A percentile compares a stretch with the other conserved stretches of the same genome.
These are phyloP conservation scores for Scolecobasidium constrictum DNA, from an alignment of 2,329 filamentous ascomycete species.

Conservation along the genomic window DNA sequence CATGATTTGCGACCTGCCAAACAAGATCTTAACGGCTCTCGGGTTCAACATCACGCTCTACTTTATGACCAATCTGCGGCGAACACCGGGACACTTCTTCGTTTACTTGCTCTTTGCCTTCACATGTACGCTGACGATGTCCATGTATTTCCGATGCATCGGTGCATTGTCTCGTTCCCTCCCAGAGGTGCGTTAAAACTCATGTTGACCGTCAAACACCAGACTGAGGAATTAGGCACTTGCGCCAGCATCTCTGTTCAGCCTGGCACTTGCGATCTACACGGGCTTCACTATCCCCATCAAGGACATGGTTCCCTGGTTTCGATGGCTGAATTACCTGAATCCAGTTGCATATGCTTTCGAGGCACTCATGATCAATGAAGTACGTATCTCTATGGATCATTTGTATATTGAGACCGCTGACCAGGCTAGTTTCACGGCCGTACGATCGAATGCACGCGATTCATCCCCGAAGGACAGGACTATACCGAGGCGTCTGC, in stretches of 20 bases:
- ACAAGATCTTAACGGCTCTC: slow-evolving; percentile 65
- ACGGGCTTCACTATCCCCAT: slow-evolving; percentile 53
- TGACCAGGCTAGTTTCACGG: too few relatives aligned
- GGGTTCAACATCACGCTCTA: slow-evolving; percentile 73
- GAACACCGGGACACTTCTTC: slow-evolving; percentile 69
- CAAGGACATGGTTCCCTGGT: slow-evolving; percentile 65
- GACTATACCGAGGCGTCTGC: slow-evolving; percentile 25
- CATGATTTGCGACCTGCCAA: slow-evolving; percentile 77
- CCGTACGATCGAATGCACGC: slow-evolving; percentile 44
- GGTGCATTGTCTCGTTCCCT: slow-evolving; percentile 63
- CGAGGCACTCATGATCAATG: slow-evolving; percentile 71
- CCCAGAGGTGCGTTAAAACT: too few relatives aligned
- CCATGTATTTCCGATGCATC: slow-evolving; percentile 75
- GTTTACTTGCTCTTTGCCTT: slow-evolving; percentile 73
- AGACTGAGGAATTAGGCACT: too few relatives aligned
- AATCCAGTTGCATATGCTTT: slow-evolving; percentile 74
- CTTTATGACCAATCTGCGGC: slow-evolving; percentile 74
- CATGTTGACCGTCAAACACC: too few relatives aligned
- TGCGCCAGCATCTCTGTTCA: slow-evolving; percentile 45
- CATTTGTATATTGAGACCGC: too few relatives aligned
- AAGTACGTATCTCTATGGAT: too few relatives aligned
- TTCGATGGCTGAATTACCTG: slow-evolving; percentile 72
- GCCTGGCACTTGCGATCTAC: slow-evolving; percentile 54
- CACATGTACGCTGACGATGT: slow-evolving; percentile 64
- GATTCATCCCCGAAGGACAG: slow-evolving; percentile 26